Evolutionary conservation across 108 stramenopile species (phyloP).

Genomic region (Pseudonitzschia multistriata): DNA sequence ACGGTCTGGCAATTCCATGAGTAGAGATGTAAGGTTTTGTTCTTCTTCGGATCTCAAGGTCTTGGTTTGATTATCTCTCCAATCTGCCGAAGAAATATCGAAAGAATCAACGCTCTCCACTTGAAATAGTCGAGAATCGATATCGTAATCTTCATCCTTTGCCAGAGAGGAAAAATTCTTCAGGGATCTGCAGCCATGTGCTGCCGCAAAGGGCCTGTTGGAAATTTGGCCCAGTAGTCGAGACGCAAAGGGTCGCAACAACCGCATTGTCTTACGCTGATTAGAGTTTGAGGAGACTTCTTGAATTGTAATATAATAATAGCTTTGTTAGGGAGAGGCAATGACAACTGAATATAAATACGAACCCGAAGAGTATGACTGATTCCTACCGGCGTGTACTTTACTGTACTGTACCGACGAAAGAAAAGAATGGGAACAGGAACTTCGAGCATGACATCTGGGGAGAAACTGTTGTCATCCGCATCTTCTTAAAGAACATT

Average conservation of each 20-base stretch:
- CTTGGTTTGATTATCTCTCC: not conserved
- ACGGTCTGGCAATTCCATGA: slow-evolving; percentile 87
- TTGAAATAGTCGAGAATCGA: too few relatives aligned
- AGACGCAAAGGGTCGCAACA: not conserved
- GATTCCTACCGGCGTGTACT: too few relatives aligned
- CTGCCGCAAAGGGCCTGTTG: not conserved
- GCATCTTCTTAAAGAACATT: too few relatives aligned
- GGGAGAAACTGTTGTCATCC: too few relatives aligned
- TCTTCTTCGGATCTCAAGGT: not conserved
- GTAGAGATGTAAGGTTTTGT: slow-evolving; percentile 37
- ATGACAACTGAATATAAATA: too few relatives aligned
- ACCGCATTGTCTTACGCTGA: not conserved
- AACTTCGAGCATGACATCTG: too few relatives aligned
- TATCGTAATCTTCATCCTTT: too few relatives aligned
- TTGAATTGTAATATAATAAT: not conserved
- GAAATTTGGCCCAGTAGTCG: not conserved
- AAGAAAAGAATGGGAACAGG: too few relatives aligned
- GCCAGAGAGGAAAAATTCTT: not conserved
- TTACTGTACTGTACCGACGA: too few relatives aligned
- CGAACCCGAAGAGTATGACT: too few relatives aligned
- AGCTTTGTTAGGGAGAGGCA: too few relatives aligned
- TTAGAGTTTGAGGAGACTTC: not conserved
- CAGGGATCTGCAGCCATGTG: not conserved
- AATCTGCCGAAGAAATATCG: not conserved
- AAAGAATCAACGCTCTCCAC: not conserved